A percentile compares a stretch with the other conserved stretches of the same genome.
These are phyloP conservation scores for Terfezia boudieri DNA, from an alignment of 495 filamentous ascomycete species.

Conservation along the genomic window DNA sequence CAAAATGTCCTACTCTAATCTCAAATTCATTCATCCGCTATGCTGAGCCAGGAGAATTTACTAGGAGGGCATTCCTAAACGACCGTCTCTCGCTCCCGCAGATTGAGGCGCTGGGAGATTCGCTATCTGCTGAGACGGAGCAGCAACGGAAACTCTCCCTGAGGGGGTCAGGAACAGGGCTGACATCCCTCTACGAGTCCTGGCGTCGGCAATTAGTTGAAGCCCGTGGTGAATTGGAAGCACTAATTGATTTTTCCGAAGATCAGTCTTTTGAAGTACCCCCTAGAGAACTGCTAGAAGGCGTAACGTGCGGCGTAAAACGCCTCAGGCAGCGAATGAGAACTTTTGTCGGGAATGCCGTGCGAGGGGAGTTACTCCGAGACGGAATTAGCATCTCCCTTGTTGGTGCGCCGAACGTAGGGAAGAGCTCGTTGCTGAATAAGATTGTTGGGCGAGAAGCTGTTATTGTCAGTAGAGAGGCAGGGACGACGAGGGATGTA, in stretches of 20 bases:
- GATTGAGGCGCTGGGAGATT: slow-evolving; percentile 76
- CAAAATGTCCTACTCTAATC: slow-evolving; percentile 18
- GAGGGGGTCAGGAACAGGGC: slow-evolving; percentile 39
- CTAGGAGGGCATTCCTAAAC: slow-evolving; percentile 76
- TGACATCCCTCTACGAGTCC: slow-evolving; percentile 59
- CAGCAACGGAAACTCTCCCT: slow-evolving; percentile 64
- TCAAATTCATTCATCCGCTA: slow-evolving; percentile 39
- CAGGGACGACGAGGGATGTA: slow-evolving; percentile 82
- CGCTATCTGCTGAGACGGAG: slow-evolving; percentile 69
- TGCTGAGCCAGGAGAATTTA: slow-evolving; percentile 91
- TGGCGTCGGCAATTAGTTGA: slow-evolving; percentile 62
- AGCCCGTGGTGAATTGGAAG: slow-evolving; percentile 79
- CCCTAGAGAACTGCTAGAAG: slow-evolving; percentile 42
- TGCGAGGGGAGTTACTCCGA: slow-evolving; percentile 63
- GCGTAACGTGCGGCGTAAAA: slow-evolving; percentile 40
- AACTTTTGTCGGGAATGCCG: slow-evolving; percentile 49
- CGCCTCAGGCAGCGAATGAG: slow-evolving; percentile 37
- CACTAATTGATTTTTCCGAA: slow-evolving; percentile 88
- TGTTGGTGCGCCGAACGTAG: slow-evolving; percentile 79
- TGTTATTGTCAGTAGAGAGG: slow-evolving; percentile 77
- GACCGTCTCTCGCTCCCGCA: slow-evolving; percentile 71
- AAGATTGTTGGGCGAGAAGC: slow-evolving; percentile 78
- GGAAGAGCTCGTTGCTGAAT: slow-evolving; percentile 88
- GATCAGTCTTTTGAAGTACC: slow-evolving; percentile 94
- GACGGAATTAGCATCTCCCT: slow-evolving; percentile 71